phyloP scores from a whole-genome alignment of 352 stramenopile species.

The Pythium pyrilobum region DNA sequence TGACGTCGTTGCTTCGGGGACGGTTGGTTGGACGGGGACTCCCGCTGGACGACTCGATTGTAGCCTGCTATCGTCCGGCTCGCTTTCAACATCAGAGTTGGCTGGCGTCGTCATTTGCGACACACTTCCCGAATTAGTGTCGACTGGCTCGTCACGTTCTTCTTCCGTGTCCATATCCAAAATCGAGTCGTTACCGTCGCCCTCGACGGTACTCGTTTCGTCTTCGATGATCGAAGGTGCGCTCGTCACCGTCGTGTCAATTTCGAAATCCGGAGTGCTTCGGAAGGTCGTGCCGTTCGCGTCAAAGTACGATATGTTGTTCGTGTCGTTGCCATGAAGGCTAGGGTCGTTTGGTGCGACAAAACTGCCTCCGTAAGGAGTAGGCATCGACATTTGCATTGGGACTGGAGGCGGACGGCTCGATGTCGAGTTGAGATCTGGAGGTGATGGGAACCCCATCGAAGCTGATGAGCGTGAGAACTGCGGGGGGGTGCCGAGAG shows the following conservation, averaged over 20 bases:
- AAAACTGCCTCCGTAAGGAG: slow-evolving; percentile 26
- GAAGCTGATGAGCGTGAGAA: slow-evolving; percentile 16
- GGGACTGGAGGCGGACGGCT: neutral
- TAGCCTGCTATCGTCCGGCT: slow-evolving; percentile 5
- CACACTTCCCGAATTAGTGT: slow-evolving; percentile 35
- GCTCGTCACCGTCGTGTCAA: slow-evolving; percentile 28
- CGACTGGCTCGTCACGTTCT: slow-evolving; percentile 14
- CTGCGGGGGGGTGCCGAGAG: slow-evolving; percentile 3
- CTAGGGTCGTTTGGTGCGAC: slow-evolving; percentile 56
- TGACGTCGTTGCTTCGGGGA: neutral
- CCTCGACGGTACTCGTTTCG: slow-evolving; percentile 12
- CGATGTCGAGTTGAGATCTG: slow-evolving; percentile 5
- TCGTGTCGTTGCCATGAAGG: slow-evolving; percentile 27
- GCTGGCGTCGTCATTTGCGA: slow-evolving; percentile 66
- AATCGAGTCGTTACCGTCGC: slow-evolving; percentile 18
- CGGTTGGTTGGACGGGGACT: neutral
- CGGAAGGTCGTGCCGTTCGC: slow-evolving; percentile 62
- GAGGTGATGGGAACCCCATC: slow-evolving; percentile 24
- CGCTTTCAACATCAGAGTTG: slow-evolving; percentile 59
- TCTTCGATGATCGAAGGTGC: slow-evolving; percentile 4
- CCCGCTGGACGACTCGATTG: neutral
- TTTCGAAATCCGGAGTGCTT: slow-evolving; percentile 35
- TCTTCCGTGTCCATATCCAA: slow-evolving; percentile 59
- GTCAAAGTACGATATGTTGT: slow-evolving; percentile 61
- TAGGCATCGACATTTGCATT: neutral